These are phyloP conservation scores for Trametes sp. DNA, from an alignment of 1,284 basidiomycete species.

Conservation along the genomic window DNA sequence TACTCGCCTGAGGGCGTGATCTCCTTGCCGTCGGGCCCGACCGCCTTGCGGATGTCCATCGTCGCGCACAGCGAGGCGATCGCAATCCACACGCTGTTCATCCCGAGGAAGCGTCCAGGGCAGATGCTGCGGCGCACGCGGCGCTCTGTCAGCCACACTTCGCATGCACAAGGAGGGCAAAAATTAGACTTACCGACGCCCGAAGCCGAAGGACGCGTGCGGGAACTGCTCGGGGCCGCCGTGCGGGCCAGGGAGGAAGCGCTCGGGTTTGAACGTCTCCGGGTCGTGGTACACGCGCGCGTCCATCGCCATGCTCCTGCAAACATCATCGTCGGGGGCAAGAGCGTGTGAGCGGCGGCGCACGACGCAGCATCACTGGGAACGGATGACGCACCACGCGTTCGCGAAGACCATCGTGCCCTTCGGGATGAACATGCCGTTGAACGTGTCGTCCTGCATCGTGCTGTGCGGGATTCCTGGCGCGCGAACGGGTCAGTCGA, in stretches of 20 bases:
- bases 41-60: conserved; percentile 33
- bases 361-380: conserved; percentile 10
- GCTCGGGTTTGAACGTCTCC: conserved; percentile 33
- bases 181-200: conserved; percentile 31
- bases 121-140: conserved; percentile 22
- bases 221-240: conserved; percentile 23
- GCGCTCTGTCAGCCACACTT: neutral
- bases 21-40: conserved; percentile 28
- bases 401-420: conserved; percentile 36
- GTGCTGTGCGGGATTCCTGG: conserved; percentile 36
- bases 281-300: conserved; percentile 32
- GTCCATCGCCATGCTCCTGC: conserved; percentile 34
- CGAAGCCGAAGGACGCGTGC: conserved; percentile 36
- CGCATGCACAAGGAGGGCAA: too few species aligned
- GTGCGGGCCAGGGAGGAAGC: conserved; percentile 28
- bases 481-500: neutral
- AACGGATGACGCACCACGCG: conserved; percentile 27
- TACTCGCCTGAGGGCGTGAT: conserved; percentile 31
- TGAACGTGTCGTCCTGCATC: conserved; percentile 35
- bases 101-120: conserved; percentile 34
- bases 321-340: too few species aligned
- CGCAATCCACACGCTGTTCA: conserved; percentile 35
- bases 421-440: conserved; percentile 37
- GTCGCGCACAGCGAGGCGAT: conserved; percentile 31
- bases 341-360: neutral